Evolutionary conservation across 768 basidiomycete species (phyloP).

Genomic region (Pleurotus giganteus): DNA sequence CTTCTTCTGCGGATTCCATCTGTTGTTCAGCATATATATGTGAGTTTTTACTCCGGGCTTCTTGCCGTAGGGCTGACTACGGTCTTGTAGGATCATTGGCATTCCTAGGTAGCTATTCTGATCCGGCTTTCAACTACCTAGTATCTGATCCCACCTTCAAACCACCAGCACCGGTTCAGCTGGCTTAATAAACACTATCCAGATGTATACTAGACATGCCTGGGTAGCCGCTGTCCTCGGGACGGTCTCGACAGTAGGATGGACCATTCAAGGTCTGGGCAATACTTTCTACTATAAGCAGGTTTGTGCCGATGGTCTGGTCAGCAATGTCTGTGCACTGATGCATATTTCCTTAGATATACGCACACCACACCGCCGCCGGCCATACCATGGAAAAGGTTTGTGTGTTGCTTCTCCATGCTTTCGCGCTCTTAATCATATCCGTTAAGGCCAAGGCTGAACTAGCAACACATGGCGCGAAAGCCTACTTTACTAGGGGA

Average conservation of each 20-base stretch:
- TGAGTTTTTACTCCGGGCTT: conserved; percentile 34
- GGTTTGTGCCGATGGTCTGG: conserved; percentile 41
- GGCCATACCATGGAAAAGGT: conserved; percentile 90
- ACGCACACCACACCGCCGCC: conserved; percentile 73
- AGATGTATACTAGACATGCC: conserved; percentile 66
- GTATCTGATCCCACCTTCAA: conserved; percentile 17
- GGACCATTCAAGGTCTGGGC: conserved; percentile 85
- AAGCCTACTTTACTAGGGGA: conserved; percentile 84
- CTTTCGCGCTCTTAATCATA: conserved; percentile 1
- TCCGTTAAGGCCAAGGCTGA: conserved; percentile 73
- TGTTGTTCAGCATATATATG: conserved; percentile 92
- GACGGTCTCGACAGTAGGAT: conserved; percentile 78
- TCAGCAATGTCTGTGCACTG: conserved; percentile 12
- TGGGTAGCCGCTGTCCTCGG: conserved; percentile 83
- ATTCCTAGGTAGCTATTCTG: conserved; percentile 65
- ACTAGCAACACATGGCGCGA: conserved; percentile 80
- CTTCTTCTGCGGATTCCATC: conserved; percentile 94
- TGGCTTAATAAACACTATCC: conserved; percentile 90
- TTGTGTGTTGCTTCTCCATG: conserved; percentile 17
- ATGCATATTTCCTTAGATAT: conserved; percentile 50
- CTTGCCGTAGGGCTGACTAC: conserved; percentile 24
- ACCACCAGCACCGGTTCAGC: conserved; percentile 82
- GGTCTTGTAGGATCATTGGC: conserved; percentile 77
- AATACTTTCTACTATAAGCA: conserved; percentile 77
- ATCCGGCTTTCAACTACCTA: conserved; percentile 29